Percentiles rank a stretch among this genome's conserved stretches.
phyloP scores from a whole-genome alignment of 1,284 basidiomycete species.

The Cystobasidium slooffiae region DNA sequence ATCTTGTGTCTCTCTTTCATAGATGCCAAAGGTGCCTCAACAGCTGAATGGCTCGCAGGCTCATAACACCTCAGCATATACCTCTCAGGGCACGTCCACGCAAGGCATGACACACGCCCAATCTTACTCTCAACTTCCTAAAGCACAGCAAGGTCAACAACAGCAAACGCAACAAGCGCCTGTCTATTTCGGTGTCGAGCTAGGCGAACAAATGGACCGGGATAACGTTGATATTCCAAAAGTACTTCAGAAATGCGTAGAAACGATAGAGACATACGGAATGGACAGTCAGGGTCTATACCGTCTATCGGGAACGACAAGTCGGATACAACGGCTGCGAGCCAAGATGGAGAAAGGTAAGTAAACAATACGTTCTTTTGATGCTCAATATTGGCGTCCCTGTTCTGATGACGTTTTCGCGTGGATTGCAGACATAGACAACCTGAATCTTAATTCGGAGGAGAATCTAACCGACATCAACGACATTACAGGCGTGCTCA shows the following conservation, averaged over 20 bases:
- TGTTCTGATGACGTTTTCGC: too few relatives aligned
- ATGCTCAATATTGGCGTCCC: too few relatives aligned
- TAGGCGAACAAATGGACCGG: constrained; percentile 86
- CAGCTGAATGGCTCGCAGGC: constrained; percentile 16
- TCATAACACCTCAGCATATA: not conserved
- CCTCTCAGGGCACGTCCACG: not conserved
- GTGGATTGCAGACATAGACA: constrained; percentile 70
- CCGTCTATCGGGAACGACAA: constrained; percentile 87
- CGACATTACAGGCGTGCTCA: constrained; percentile 88
- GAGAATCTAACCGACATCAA: constrained; percentile 95
- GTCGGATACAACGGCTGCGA: constrained; percentile 82
- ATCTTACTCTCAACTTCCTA: constrained; percentile 6
- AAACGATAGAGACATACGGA: constrained; percentile 85
- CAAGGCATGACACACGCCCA: constrained; percentile 9
- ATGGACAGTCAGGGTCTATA: constrained; percentile 88
- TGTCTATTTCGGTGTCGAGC: constrained; percentile 86
- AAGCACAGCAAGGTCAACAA: constrained; percentile 16
- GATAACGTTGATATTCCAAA: constrained; percentile 87
- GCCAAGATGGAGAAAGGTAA: constrained; percentile 81
- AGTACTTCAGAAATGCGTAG: constrained; percentile 85
- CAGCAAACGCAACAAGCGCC: constrained; percentile 10
- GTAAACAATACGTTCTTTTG: constrained; percentile 49
- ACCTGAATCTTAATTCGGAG: constrained; percentile 79
- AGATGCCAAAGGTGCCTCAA: constrained; percentile 17
- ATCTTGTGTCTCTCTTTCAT: not conserved